These are phyloP conservation scores for Dillenia suffruticosa DNA, from an alignment of 164 flowering plant species.

Conservation along the genomic window DNA sequence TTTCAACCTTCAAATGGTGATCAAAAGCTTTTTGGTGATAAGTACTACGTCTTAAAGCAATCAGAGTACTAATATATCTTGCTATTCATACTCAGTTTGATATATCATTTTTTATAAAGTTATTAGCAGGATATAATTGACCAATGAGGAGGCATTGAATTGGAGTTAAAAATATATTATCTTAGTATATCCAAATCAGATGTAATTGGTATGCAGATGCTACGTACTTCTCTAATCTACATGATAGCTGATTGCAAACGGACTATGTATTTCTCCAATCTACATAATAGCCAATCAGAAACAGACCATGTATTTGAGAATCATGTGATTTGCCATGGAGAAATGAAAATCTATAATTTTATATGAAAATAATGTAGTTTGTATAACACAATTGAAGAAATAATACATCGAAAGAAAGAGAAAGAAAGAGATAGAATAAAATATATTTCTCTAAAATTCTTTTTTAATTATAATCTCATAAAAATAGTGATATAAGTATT, in stretches of 20 bases:
- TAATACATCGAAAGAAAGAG: no score
- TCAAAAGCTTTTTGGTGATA: conserved; percentile 9
- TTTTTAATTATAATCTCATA: no score
- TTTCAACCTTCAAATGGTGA: conserved; percentile 8
- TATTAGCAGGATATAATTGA: not conserved
- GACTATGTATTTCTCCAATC: not conserved
- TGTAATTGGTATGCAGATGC: not conserved
- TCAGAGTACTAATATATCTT: not conserved
- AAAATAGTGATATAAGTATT: no score
- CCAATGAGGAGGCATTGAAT: not conserved
- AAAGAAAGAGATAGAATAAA: no score
- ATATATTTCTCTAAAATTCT: no score
- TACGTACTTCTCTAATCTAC: not conserved
- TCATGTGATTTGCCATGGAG: no score
- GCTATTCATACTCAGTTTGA: not conserved
- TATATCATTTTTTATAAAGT: conserved; percentile 6
- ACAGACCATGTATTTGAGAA: not conserved
- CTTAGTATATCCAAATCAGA: not conserved
- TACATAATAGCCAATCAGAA: not conserved
- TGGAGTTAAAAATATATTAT: not conserved
- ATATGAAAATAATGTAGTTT: no score
- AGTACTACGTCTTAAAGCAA: not conserved
- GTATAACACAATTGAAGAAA: no score
- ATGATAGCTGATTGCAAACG: conserved; percentile 1
- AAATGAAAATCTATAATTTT: no score